phyloP scores from a whole-genome alignment of 148 eudicot genomes.

The Chenopodium suecicum region DNA sequence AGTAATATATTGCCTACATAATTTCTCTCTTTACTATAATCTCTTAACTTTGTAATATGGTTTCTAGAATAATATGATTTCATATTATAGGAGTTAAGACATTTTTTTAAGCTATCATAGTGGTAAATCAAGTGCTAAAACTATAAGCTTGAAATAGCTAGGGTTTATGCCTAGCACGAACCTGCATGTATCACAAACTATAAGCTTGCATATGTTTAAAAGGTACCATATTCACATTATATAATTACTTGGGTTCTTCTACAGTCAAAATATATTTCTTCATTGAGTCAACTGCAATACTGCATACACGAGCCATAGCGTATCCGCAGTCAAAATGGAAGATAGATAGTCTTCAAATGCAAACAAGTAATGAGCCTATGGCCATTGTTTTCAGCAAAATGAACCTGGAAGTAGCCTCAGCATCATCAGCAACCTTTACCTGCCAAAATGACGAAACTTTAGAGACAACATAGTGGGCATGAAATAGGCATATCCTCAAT shows the following conservation, averaged over 20 bases:
- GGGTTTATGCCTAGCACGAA: no score
- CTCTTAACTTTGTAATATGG: no score
- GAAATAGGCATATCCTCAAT: neutral
- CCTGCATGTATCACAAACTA: neutral
- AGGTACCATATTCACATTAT: conserved; percentile 15
- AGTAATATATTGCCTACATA: no score
- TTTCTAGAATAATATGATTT: no score
- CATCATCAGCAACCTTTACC: neutral
- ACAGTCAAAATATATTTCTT: neutral
- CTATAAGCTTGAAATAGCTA: no score
- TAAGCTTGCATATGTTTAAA: neutral
- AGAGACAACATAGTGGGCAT: neutral
- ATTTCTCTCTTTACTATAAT: no score
- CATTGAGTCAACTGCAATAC: neutral
- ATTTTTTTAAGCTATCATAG: no score
- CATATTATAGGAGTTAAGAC: no score
- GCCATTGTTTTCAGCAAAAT: neutral
- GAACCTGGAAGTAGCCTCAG: neutral
- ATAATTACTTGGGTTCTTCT: neutral
- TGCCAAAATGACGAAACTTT: neutral
- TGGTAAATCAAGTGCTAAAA: no score
- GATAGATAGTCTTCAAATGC: neutral
- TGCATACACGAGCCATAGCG: neutral
- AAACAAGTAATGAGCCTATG: neutral
- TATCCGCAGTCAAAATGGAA: neutral